phyloP scores from a whole-genome alignment of 495 filamentous ascomycete genomes.

The Penicillium manginii region DNA sequence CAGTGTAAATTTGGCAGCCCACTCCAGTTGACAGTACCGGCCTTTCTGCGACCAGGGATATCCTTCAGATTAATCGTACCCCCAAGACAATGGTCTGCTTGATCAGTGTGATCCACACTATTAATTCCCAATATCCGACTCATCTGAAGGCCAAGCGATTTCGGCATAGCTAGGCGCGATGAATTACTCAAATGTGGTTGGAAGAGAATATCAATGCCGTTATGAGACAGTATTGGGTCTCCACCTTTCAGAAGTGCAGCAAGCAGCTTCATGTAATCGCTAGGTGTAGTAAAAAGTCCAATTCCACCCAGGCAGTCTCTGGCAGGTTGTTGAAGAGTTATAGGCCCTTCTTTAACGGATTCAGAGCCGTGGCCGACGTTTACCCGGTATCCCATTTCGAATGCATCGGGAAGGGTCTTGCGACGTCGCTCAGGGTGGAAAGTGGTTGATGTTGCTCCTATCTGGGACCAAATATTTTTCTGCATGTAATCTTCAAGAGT shows the following conservation, averaged over 20 bases:
- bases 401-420: neutral
- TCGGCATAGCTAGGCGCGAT: slow-evolving; percentile 23
- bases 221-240: slow-evolving; percentile 5
- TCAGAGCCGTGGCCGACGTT: slow-evolving; percentile 7
- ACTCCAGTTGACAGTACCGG: slow-evolving; percentile 26
- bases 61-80: slow-evolving; percentile 18
- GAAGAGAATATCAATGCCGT: slow-evolving; percentile 20
- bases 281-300: slow-evolving; percentile 45
- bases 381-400: slow-evolving; percentile 12
- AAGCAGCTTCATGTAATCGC: slow-evolving; percentile 19
- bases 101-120: neutral
- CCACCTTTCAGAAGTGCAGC: slow-evolving; percentile 17
- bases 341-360: neutral
- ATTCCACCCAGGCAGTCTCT: slow-evolving; percentile 51
- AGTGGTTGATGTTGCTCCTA: slow-evolving; percentile 28
- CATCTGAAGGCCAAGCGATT: slow-evolving; percentile 21
- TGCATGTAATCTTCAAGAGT: slow-evolving; percentile 50
- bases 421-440: slow-evolving; percentile 18
- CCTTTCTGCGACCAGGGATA: slow-evolving; percentile 23
- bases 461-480: slow-evolving; percentile 40
- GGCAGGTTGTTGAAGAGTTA: slow-evolving; percentile 22
- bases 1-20: slow-evolving; percentile 32
- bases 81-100: slow-evolving; percentile 20
- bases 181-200: slow-evolving; percentile 17
- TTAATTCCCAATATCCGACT: slow-evolving; percentile 18